Base-by-base conservation (phyloP, 2,329 filamentous ascomycete species). In the Fusarium armeniacum region DNA sequence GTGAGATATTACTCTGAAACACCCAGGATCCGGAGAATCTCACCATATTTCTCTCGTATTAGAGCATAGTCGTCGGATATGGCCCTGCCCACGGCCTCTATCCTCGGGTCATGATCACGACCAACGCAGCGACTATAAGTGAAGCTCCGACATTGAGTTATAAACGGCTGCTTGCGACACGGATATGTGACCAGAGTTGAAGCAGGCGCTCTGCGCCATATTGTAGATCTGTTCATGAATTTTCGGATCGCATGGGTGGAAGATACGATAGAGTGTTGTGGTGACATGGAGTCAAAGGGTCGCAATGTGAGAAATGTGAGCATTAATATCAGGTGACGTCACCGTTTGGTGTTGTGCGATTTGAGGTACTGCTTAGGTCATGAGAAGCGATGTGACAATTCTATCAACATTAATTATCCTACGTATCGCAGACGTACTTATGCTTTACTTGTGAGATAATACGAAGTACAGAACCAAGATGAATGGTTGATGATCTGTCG, bases 61-160 rank as follows among this genome's bases (percentile, higher is more conserved):
- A 73, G 65, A 22, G 84, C 83, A 73, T 83, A 86, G 24, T 85
- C 84, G 57, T 85, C 80, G 38, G 78, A 77, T 51, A 86, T 84
- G 62, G 80, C 69, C 50, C 76, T 78, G 1, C 80, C 83, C 6
- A 83, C 60, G n/a, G 81, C 78, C 12, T 74, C 76, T 28, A 84
- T 69, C 44, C 83, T 77, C 10, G 83, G 80, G 65, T 84, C 83
- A 18, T 73, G 63, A 30, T 73, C 64, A 22, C 67, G 70, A 4
- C 55, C 46, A 32, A 70, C 54, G 33, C 38, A 47, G 6, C 43
- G 41, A 15, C 59, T 54, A 7, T 64, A 55, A 13, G 69, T 52
- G 41, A 76, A 74, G 28, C 33, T 36, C 18, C 69, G 72, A 41
- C 26, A 38, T 36, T 33, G 16, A 13, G 40, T 28, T 32, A 20